Conservation (phyloP, 2,329 filamentous ascomycete species). For the Aschersonia sp. region DNA sequence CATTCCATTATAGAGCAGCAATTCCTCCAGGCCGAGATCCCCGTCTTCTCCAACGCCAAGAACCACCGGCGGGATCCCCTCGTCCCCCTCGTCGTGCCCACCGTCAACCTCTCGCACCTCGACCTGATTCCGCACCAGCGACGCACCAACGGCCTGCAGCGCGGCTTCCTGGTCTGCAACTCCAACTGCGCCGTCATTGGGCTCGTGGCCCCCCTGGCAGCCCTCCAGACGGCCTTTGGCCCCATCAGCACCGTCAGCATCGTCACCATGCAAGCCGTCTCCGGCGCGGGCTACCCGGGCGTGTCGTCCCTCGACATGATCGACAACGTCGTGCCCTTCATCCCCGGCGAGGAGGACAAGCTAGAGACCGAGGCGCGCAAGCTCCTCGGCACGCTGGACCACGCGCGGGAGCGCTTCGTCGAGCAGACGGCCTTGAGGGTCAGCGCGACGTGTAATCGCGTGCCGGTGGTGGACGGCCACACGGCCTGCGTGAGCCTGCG, state of each 20-base stretch:
- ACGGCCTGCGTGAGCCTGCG: conserved; percentile 83
- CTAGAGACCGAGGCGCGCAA: conserved; percentile 89
- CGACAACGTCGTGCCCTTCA: conserved; percentile 92
- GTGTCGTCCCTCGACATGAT: conserved; percentile 91
- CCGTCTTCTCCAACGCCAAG: conserved; percentile 95
- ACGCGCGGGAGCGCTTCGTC: conserved; percentile 57
- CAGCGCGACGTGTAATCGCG: conserved; percentile 81
- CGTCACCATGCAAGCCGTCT: conserved; percentile 90
- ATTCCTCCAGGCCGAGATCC: conserved; percentile 75
- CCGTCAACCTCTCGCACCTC: conserved; percentile 81
- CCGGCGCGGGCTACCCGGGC: conserved; percentile 80
- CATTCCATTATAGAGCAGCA: conserved; percentile 52
- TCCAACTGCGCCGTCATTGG: conserved; percentile 97
- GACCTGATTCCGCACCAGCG: conserved; percentile 83
- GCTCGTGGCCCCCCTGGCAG: conserved; percentile 86
- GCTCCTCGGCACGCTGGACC: conserved; percentile 69
- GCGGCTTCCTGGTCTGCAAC: conserved; percentile 93
- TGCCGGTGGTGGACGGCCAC: conserved; percentile 90
- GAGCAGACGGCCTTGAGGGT: conserved; percentile 64
- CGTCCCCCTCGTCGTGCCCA: conserved; percentile 87
- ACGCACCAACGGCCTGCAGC: conserved; percentile 54
- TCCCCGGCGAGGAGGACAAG: conserved; percentile 90
- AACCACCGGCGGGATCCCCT: conserved; percentile 87
- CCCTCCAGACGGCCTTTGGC: conserved; percentile 75
- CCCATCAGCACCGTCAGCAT: conserved; percentile 63